A percentile compares a stretch with the other conserved stretches of the same genome.
Evolutionary conservation across 2,329 filamentous ascomycete species (phyloP).

Genomic region (Epichloe brachyelytri): DNA sequence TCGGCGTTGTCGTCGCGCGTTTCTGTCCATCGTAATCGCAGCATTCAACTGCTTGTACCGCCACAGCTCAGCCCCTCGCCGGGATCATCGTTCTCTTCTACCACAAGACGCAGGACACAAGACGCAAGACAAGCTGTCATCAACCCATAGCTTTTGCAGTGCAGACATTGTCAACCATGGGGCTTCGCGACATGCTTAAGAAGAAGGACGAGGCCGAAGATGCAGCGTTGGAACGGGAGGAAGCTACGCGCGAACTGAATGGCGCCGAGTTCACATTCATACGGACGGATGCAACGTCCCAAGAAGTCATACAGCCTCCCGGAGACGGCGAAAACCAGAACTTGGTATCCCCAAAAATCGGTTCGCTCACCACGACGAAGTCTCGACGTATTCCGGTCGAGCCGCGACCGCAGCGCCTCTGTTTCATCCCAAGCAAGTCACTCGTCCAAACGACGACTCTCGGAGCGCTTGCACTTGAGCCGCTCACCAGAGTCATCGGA

Average conservation of each 20-base stretch:
- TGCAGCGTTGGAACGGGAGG: constrained; percentile 21
- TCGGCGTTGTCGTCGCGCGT: background rate
- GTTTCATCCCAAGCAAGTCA: constrained; percentile 28
- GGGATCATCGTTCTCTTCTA: background rate
- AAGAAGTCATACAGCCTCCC: constrained; percentile 68
- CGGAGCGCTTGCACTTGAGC: constrained; percentile 57
- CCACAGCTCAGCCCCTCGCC: background rate
- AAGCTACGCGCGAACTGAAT: constrained; percentile 23
- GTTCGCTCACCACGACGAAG: constrained; percentile 25
- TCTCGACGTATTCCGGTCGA: constrained; percentile 32
- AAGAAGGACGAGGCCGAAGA: constrained; percentile 36
- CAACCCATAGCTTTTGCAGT: background rate
- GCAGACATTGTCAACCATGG: constrained; percentile 24
- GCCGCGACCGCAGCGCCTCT: constrained; percentile 36
- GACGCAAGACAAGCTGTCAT: too few relatives aligned
- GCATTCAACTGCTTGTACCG: background rate
- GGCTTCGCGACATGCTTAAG: constrained; percentile 38
- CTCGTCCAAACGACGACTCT: constrained; percentile 39
- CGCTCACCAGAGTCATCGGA: constrained; percentile 48
- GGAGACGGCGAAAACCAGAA: constrained; percentile 18
- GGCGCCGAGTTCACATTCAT: constrained; percentile 68
- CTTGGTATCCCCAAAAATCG: constrained; percentile 16
- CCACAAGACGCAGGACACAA: too few relatives aligned
- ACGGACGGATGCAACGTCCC: constrained; percentile 67
- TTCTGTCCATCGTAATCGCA: background rate